Evolutionary conservation across 228 moss, liverwort and hornwort genomes (phyloP).

Genomic region (Sphagnum magellanicum): DNA sequence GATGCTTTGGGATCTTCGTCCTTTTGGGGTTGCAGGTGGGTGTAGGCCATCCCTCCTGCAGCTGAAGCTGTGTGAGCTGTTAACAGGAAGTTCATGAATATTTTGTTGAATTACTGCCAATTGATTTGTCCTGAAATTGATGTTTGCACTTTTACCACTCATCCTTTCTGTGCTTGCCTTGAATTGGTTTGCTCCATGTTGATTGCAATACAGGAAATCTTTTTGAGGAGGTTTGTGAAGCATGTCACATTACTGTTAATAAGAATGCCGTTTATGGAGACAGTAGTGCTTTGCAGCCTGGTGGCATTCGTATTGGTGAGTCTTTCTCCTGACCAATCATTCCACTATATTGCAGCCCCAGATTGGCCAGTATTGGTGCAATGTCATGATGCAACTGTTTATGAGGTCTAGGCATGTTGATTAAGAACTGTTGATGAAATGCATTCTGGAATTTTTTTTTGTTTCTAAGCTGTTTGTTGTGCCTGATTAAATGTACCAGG

Average conservation of each 20-base stretch:
- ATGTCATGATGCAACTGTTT: neutral
- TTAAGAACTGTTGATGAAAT: neutral
- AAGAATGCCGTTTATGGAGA: conserved; percentile 88
- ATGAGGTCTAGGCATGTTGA: neutral
- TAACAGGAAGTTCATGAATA: neutral
- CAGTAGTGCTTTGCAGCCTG: conserved; percentile 70
- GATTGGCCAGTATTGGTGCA: neutral
- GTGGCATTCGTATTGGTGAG: conserved; percentile 77
- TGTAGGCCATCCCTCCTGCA: neutral
- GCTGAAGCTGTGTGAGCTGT: neutral
- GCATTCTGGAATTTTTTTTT: neutral
- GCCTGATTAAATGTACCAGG: conserved; percentile 15
- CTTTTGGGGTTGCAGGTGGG: conserved; percentile 58
- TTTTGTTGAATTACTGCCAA: neutral
- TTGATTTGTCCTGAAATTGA: neutral
- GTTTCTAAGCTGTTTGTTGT: neutral
- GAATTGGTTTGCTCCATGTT: too few species aligned
- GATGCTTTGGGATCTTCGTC: conserved; percentile 87
- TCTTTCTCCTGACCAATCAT: neutral
- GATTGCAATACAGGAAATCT: conserved; percentile 34
- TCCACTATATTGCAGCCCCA: neutral
- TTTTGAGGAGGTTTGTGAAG: conserved; percentile 88
- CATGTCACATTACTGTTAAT: conserved; percentile 77
- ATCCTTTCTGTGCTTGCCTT: neutral
- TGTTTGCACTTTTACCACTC: neutral